Evolutionary conservation across 306 rosid species (phyloP), one percentile per base, ranked within the genome.

Genomic region (Vigna radiata): DNA sequence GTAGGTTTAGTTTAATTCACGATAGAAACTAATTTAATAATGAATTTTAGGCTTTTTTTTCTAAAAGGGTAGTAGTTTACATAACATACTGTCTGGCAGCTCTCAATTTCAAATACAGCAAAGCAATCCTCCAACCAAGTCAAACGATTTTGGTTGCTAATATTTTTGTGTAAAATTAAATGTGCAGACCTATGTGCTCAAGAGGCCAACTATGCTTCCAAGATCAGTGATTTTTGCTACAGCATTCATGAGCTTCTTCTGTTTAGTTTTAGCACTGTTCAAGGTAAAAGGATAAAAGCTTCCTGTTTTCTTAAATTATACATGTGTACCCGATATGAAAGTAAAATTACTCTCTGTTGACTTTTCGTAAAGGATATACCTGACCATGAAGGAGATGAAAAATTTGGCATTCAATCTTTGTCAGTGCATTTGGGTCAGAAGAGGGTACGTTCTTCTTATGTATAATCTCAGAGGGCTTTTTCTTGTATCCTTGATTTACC

Each of bases 181-280:
- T n/a, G n/a, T 83, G 29, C 86, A 91, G 94, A 82, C 77, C 15
- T 89, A 83, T 41, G 97, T 91, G 74, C 85, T 11, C 86, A 87
- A 88, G 84, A 89, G 94, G 76, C 89, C 90, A 43, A 82, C 81
- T n/a, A 61, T 79, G 56, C 86, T 89, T 79, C 77, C 97, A 15
- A 85, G 91, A 80, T 77, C 97, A 33, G 31, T 89, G 70, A 78
- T 91, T 54, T 89, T 91, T n/a, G 91, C 94, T 41, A 85, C 89
- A 11, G 87, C 87, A 65, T 88, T 91, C 76, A 88, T 91, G 94
- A 82, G 90, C 81, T 89, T 89, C 87, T 91, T 89, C 88, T 91
- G 91, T 23, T 83, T 89, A 29, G 94, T 91, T 52, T 88, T 91
- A 17, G 92, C 97, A 48, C 82, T 91, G 62, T 89, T 89, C 70